A percentile compares a stretch with the other conserved stretches of the same genome.
phyloP scores from a whole-genome alignment of 2,329 filamentous ascomycete species.

The Sporothrix euskadiensis region DNA sequence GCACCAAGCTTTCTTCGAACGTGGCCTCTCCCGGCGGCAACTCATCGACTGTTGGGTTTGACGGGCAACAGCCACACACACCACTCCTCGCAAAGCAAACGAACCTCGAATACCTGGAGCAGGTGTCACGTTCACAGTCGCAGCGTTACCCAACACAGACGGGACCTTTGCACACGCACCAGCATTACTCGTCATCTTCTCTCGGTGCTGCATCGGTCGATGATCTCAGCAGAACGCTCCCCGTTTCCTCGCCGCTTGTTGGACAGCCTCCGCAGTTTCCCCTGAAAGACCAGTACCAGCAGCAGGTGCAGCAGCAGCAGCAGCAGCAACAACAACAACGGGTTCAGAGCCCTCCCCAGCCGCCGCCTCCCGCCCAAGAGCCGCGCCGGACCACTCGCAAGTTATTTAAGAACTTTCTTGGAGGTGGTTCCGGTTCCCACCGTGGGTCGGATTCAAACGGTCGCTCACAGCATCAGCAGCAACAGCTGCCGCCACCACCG shows the following conservation, averaged over 20 bases:
- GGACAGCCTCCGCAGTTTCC: slow-evolving; percentile 33
- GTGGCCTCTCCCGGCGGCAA: slow-evolving; percentile 5
- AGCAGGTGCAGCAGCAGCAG: slow-evolving; percentile 35
- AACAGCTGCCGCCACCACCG: slow-evolving; percentile 23
- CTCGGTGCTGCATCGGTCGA: slow-evolving; percentile 44
- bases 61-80: slow-evolving; percentile 37
- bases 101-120: slow-evolving; percentile 48
- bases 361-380: slow-evolving; percentile 41
- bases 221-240: slow-evolving; percentile 42
- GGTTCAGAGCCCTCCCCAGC: slow-evolving; percentile 28
- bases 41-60: slow-evolving; percentile 21
- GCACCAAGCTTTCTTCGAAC: slow-evolving; percentile 35
- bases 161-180: slow-evolving; percentile 38
- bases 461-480: slow-evolving; percentile 34
- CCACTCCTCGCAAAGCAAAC: slow-evolving; percentile 31
- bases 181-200: slow-evolving; percentile 41
- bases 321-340: slow-evolving; percentile 34
- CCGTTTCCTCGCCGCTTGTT: slow-evolving; percentile 35
- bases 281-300: slow-evolving; percentile 32
- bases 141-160: slow-evolving; percentile 47
- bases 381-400: slow-evolving; percentile 54
- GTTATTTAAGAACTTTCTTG: slow-evolving; percentile 57
- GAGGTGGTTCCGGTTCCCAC: slow-evolving; percentile 42
- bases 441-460: slow-evolving; percentile 37
- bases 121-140: slow-evolving; percentile 54